These are phyloP conservation scores for Vitis hybrid DNA, from an alignment of 177 flowering plant genomes.

Conservation along the genomic window DNA sequence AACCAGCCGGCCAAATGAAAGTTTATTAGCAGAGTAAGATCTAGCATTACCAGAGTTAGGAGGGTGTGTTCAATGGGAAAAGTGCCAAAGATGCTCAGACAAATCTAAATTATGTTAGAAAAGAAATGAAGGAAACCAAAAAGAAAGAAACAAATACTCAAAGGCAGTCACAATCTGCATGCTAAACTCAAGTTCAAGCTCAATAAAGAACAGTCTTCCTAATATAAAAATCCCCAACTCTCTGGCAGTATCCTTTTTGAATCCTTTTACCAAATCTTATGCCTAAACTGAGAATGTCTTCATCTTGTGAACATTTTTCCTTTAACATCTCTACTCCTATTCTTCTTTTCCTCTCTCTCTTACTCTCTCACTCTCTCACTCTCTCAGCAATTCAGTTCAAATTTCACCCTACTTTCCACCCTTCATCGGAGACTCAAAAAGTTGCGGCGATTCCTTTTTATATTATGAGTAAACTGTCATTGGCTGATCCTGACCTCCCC, in stretches of 20 bases:
- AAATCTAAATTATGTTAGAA: background rate
- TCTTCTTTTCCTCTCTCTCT: background rate
- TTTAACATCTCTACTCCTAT: background rate
- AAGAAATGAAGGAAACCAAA: background rate
- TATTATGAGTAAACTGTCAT: slow-evolving; percentile 4
- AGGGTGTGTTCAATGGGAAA: background rate
- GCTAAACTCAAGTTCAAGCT: background rate
- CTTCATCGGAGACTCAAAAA: slow-evolving; percentile 4
- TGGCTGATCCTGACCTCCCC: background rate
- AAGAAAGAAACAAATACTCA: background rate
- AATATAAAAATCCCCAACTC: no score
- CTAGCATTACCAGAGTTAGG: background rate
- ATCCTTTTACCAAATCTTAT: background rate
- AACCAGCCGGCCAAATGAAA: background rate
- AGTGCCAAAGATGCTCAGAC: background rate
- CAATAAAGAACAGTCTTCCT: background rate
- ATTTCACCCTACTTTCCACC: background rate
- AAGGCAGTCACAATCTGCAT: background rate
- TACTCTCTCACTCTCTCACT: background rate
- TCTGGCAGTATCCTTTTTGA: background rate
- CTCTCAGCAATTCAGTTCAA: background rate
- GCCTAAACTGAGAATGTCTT: background rate
- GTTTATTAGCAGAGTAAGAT: background rate
- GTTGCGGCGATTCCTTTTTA: background rate
- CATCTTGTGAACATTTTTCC: background rate